Base-by-base conservation (phyloP, 1,284 basidiomycete genomes). In the Inonotus obliquus region DNA sequence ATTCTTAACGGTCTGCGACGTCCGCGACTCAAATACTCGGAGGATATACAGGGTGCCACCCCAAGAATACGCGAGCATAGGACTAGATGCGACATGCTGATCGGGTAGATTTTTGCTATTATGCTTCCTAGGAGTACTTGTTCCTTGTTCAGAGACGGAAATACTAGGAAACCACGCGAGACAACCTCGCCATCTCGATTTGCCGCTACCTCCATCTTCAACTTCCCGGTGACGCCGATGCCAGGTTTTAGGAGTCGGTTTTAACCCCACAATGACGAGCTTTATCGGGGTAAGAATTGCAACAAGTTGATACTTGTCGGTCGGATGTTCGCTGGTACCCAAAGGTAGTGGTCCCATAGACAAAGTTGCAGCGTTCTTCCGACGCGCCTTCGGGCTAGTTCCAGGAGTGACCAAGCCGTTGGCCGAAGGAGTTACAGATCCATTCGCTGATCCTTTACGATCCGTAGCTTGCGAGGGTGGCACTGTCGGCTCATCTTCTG, bases 221-320 rank as follows among this genome's bases (percentile, higher is more conserved):
- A 72, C 67, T 23, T 82, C 78, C n/a, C 92, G 83, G 65, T 88
- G 78, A 59, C 82, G 84, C 67, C 94, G 87, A 70, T 92, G 92
- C 94, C 96, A 98, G 0, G 96, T 99, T 68, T 92, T 87, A 2
- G 97, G 91, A 0, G 85, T 82, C 0, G 97, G 97, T 69, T 94
- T 96, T 66, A 99, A 74, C 1, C 94, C 96, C 2, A 98, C 93
- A 41, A 99, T 82, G 3, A 99, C 92, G 14, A 99, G 77, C 71
- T 99, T 99, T 25, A 87, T 82, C 0, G 92, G 87, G 0, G 96
- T 98, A 44, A 99, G 80, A 54, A 99, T 75, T 0, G 96, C 95
- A 32, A 94, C 81, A 37, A 98, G 79, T 54, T 91, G 84, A 70
- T 95, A 92, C n/a, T 77, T 69, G 71, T 99, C 96, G 0, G 91